These are phyloP conservation scores for Claviceps pusilla DNA, from an alignment of 2,329 filamentous ascomycete genomes.

Conservation along the genomic window DNA sequence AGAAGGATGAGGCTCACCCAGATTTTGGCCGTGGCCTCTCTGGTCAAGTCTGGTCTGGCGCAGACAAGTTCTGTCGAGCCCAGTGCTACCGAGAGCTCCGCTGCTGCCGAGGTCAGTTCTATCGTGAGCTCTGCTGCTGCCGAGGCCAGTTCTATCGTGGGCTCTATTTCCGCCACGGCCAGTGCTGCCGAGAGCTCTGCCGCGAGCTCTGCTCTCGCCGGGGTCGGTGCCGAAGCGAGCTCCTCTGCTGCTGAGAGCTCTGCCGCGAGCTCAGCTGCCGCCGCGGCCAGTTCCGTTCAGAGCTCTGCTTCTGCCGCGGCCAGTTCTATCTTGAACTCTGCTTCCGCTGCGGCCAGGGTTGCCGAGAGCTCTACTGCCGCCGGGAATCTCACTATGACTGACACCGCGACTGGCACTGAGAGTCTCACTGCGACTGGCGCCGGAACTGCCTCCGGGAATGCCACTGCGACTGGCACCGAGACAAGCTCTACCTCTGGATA, in stretches of 20 bases:
- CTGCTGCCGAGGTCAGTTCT: background rate
- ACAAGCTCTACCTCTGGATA: background rate
- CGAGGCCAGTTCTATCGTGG: background rate
- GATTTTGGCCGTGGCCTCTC: slow-evolving; percentile 11
- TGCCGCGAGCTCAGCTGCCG: background rate
- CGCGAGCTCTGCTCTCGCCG: background rate
- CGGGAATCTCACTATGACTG: background rate
- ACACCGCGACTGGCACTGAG: background rate
- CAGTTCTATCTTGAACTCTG: too few species aligned
- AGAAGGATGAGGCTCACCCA: slow-evolving; percentile 21
- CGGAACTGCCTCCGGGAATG: too few species aligned
- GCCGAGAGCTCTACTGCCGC: background rate
- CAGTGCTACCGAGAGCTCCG: background rate
- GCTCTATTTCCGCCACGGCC: background rate
- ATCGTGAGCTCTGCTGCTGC: background rate
- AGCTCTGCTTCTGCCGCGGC: background rate
- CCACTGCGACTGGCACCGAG: background rate
- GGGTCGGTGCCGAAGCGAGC: background rate
- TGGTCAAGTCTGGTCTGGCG: slow-evolving; percentile 1
- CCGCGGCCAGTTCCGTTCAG: background rate
- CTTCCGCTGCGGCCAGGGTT: background rate
- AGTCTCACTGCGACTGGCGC: background rate
- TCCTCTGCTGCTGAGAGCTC: background rate
- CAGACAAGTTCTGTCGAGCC: background rate
- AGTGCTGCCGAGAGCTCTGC: background rate